A percentile compares a stretch with the other conserved stretches of the same genome.
Evolutionary conservation across 1,139 yeast genomes (phyloP).

Genomic region (Nakaseomyces uthaithaninus): DNA sequence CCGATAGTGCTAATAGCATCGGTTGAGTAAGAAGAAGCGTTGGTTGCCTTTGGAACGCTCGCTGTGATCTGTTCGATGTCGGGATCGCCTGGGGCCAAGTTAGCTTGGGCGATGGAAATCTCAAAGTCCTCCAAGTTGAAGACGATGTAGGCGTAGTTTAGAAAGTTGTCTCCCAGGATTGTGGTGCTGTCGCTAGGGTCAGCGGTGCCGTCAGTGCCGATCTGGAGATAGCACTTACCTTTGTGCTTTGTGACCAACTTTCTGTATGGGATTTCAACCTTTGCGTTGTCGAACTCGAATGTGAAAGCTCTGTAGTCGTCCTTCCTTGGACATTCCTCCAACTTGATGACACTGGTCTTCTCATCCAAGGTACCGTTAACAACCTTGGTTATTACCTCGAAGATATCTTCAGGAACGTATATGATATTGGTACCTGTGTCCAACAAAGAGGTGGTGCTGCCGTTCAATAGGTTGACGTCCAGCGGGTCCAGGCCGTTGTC

Average conservation of each 20-base stretch:
- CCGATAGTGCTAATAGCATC: too few relatives aligned
- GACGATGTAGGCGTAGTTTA: conserved; percentile 68
- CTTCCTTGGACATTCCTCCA: conserved; percentile 27
- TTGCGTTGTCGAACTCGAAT: conserved; percentile 44
- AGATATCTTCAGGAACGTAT: conserved; percentile 34
- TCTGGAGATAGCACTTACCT: conserved; percentile 32
- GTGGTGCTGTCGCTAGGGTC: conserved; percentile 24
- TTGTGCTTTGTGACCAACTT: neutral
- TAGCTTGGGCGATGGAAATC: conserved; percentile 61
- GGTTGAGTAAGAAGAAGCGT: conserved; percentile 8
- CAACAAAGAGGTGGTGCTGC: conserved; percentile 34
- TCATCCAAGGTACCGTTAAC: conserved; percentile 36
- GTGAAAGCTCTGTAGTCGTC: conserved; percentile 27
- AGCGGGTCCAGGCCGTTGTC: too few relatives aligned
- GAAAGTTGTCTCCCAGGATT: conserved; percentile 65
- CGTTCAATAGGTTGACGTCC: conserved; percentile 24
- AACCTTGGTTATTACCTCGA: conserved; percentile 27
- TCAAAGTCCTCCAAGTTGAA: conserved; percentile 62
- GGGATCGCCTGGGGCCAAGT: conserved; percentile 9
- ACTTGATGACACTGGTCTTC: conserved; percentile 32
- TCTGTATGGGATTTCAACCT: conserved; percentile 6
- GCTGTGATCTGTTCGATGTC: conserved; percentile 6
- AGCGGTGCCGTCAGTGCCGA: conserved; percentile 28
- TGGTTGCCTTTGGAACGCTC: conserved; percentile 8
- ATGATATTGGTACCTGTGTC: conserved; percentile 47